Evolutionary conservation across 1,284 basidiomycete genomes (phyloP).

Genomic region (Testicularia cyperi): DNA sequence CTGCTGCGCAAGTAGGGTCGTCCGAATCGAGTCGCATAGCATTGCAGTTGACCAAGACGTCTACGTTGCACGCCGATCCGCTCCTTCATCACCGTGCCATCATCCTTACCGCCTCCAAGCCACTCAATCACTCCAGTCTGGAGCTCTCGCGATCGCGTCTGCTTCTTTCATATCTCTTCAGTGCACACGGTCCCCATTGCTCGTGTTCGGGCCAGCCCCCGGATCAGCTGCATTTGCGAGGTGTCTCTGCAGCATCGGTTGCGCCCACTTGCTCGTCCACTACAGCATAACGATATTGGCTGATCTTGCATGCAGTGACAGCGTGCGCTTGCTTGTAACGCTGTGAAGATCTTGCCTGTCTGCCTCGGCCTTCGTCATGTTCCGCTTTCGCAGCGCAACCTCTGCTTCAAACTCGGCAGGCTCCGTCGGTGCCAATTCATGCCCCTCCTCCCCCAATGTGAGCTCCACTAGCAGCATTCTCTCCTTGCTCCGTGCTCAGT

Average conservation of each 20-base stretch:
- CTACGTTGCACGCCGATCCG: no score
- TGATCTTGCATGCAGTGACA: conserved; percentile 3
- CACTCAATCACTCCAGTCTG: not conserved
- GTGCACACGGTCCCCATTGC: not conserved
- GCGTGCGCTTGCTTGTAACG: conserved; percentile 1
- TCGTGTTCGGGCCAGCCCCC: not conserved
- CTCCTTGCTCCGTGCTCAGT: conserved; percentile 23
- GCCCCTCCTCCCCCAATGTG: not conserved
- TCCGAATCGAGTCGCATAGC: no score
- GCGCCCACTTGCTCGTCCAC: no score
- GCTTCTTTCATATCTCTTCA: not conserved
- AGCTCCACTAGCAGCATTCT: conserved; percentile 19
- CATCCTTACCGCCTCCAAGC: conserved; percentile 3
- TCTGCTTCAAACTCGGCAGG: conserved; percentile 11
- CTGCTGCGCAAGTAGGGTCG: no score
- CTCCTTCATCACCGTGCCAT: no score
- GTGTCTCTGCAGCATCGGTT: not conserved
- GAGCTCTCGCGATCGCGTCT: no score
- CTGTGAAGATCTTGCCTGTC: not conserved
- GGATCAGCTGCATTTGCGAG: not conserved
- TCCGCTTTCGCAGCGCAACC: conserved; percentile 15
- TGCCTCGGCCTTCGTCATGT: conserved; percentile 10
- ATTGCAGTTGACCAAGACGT: no score
- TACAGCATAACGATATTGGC: no score
- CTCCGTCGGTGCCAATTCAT: no score